phyloP scores from a whole-genome alignment of 2,329 filamentous ascomycete species.

The Aspergillus ochraceoroseus region DNA sequence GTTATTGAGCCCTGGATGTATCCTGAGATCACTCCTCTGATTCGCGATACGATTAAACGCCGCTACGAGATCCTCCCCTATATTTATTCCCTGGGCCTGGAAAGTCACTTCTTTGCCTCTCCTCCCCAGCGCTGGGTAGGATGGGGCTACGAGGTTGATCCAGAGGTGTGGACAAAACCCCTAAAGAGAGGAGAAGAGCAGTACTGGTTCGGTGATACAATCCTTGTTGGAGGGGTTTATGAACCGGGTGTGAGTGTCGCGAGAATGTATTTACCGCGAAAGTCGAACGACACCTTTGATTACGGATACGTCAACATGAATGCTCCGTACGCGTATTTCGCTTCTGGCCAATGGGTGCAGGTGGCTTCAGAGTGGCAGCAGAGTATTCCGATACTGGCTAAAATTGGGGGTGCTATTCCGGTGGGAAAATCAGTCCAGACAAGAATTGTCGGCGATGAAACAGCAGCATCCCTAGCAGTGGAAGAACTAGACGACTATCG shows the following conservation, averaged over 20 bases:
- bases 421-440: constrained; percentile 51
- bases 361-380: constrained; percentile 50
- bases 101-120: constrained; percentile 56
- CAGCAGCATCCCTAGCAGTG: constrained; percentile 41
- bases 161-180: constrained; percentile 59
- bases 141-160: constrained; percentile 65
- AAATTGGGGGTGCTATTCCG: constrained; percentile 52
- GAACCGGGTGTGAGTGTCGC: constrained; percentile 53
- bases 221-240: constrained; percentile 65
- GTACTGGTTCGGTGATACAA: constrained; percentile 65
- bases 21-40: constrained; percentile 57
- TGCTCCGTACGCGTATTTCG: constrained; percentile 55
- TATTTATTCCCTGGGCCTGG: constrained; percentile 61
- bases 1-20: constrained; percentile 79
- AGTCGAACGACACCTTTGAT: constrained; percentile 41
- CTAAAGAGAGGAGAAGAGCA: constrained; percentile 63
- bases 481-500: constrained; percentile 51
- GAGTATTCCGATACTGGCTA: constrained; percentile 54
- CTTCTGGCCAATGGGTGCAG: constrained; percentile 52
- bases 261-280: constrained; percentile 58
- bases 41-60: constrained; percentile 63
- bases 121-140: constrained; percentile 69
- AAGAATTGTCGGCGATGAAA: constrained; percentile 48
- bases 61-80: constrained; percentile 69
- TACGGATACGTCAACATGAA: constrained; percentile 61